Conservation (phyloP, 2,329 filamentous ascomycete species). For the Chaetomiaceae sp. region DNA sequence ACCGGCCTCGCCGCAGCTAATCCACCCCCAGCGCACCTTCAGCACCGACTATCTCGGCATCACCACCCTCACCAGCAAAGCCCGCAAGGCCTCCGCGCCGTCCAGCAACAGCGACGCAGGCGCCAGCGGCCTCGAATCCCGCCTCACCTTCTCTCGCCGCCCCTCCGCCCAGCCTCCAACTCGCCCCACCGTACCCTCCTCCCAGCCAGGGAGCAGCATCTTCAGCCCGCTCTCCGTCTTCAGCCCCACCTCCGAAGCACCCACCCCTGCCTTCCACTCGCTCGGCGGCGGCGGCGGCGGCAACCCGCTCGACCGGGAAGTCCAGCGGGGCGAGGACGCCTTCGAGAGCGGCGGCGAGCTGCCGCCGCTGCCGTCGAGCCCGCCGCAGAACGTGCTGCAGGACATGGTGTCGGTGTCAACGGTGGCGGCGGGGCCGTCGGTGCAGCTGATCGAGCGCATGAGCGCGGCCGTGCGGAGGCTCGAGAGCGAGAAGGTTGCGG, state of each 20-base stretch:
- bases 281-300: too few relatives aligned
- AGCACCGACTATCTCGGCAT: conserved; percentile 49
- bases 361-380: conserved; percentile 4
- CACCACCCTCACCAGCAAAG: conserved; percentile 35
- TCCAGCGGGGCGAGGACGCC: conserved; percentile 33
- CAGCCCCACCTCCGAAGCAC: conserved; percentile 44
- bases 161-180: conserved; percentile 43
- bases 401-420: conserved; percentile 88
- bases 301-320: conserved; percentile 13
- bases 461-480: conserved; percentile 84
- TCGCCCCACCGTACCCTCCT: conserved; percentile 33
- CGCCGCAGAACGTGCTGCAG: conserved; percentile 59
- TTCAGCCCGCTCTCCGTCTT: conserved; percentile 35
- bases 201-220: conserved; percentile 26
- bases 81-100: conserved; percentile 43
- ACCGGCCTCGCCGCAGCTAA: conserved; percentile 50
- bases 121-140: conserved; percentile 32
- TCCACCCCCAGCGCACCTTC: conserved; percentile 43
- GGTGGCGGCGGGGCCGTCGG: conserved; percentile 81
- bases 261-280: conserved; percentile 33
- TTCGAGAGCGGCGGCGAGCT: conserved; percentile 43
- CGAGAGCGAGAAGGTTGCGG: conserved; percentile 84
- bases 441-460: conserved; percentile 95
- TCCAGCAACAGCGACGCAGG: conserved; percentile 42
- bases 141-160: conserved; percentile 39